Evolutionary conservation across 1,139 yeast genomes (phyloP).

Genomic region (Debaryomycetaceae sp.): DNA sequence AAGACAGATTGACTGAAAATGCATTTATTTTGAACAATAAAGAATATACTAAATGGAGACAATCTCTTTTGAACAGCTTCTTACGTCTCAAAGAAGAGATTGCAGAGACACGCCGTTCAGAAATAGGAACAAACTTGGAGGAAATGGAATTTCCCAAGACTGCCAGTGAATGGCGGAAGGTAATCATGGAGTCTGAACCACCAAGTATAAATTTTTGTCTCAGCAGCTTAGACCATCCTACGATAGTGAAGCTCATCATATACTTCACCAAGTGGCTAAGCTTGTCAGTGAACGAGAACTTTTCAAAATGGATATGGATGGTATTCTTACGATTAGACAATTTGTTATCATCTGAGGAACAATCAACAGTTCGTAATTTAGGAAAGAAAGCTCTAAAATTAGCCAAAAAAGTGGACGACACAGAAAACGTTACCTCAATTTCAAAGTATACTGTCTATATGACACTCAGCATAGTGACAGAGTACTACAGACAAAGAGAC

Average conservation of each 20-base stretch:
- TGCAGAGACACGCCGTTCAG: background rate
- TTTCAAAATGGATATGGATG: slow-evolving; percentile 39
- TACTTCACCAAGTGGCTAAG: slow-evolving; percentile 40
- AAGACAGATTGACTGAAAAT: background rate
- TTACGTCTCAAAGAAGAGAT: slow-evolving; percentile 5
- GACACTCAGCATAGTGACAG: slow-evolving; percentile 30
- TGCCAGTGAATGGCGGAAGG: slow-evolving; percentile 31
- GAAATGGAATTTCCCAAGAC: slow-evolving; percentile 18
- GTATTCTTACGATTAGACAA: slow-evolving; percentile 33
- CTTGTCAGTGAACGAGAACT: slow-evolving; percentile 21
- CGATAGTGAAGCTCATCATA: slow-evolving; percentile 32
- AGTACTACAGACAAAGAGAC: slow-evolving; percentile 38
- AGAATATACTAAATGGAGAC: slow-evolving; percentile 2
- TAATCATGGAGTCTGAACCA: slow-evolving; percentile 25
- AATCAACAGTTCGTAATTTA: slow-evolving; percentile 34
- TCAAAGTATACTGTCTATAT: slow-evolving; percentile 27
- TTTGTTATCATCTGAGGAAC: slow-evolving; percentile 31
- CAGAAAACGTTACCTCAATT: slow-evolving; percentile 8
- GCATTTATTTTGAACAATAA: background rate
- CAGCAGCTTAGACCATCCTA: slow-evolving; percentile 25
- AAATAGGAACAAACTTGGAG: background rate
- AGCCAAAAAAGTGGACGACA: slow-evolving; percentile 6
- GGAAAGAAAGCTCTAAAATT: slow-evolving; percentile 39
- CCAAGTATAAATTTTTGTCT: slow-evolving; percentile 23
- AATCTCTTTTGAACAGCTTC: slow-evolving; percentile 7